phyloP scores from a whole-genome alignment of 108 stramenopile genomes.

The Parmales sp. region DNA sequence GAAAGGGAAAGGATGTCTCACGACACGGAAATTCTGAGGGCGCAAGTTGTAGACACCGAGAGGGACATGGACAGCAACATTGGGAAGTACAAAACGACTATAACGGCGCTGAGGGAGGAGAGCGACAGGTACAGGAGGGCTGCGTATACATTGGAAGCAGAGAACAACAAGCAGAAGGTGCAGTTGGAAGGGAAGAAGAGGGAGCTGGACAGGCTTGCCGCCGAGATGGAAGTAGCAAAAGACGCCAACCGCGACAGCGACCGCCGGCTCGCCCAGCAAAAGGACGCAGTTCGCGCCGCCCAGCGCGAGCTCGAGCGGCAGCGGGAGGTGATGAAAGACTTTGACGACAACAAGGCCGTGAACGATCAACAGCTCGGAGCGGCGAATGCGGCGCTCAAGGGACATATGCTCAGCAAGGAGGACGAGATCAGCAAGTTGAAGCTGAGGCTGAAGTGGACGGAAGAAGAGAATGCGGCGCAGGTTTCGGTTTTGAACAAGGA shows the following conservation, averaged over 20 bases:
- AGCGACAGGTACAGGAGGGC: slow-evolving; percentile 13
- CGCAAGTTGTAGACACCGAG: neutral
- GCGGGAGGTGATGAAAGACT: neutral
- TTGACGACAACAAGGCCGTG: neutral
- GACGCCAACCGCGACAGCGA: slow-evolving; percentile 8
- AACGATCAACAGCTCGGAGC: neutral
- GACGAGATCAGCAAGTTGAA: neutral
- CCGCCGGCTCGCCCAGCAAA: slow-evolving; percentile 4
- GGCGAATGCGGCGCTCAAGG: slow-evolving; percentile 5
- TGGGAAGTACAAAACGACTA: slow-evolving; percentile 5
- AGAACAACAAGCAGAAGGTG: slow-evolving; percentile 11
- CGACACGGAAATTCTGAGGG: slow-evolving; percentile 7
- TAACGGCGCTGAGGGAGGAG: slow-evolving; percentile 10
- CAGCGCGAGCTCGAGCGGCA: slow-evolving; percentile 4
- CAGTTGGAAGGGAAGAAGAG: slow-evolving; percentile 10
- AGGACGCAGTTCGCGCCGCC: slow-evolving; percentile 3
- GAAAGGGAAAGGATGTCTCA: slow-evolving; percentile 1
- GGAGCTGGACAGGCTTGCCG: slow-evolving; percentile 2
- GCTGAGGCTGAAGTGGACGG: slow-evolving; percentile 1
- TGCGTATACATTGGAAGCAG: slow-evolving; percentile 3
- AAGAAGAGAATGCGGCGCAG: neutral
- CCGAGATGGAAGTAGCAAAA: slow-evolving; percentile 11
- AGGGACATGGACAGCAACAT: slow-evolving; percentile 15
- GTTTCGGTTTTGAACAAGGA: slow-evolving; percentile 2
- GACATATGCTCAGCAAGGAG: neutral